Base-by-base conservation (phyloP, 1,139 yeast species). In the Candida sojae region DNA sequence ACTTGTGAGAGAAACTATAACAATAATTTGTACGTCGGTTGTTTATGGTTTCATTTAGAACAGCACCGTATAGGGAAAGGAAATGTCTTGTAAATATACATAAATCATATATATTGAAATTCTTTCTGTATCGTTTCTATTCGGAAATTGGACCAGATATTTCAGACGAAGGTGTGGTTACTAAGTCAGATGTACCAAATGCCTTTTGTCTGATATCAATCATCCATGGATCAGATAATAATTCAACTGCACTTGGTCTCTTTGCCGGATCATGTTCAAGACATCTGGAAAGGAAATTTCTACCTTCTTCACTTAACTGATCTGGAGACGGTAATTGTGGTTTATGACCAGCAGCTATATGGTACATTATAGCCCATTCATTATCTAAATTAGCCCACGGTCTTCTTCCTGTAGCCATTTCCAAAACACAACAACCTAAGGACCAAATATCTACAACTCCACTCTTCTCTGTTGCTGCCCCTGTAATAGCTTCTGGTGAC, bases 311-410 rank as follows among this genome's bases (percentile, higher is more conserved):
- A 57, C 95, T 84, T 47, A 93, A 71, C 64, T 91, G 97, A 50
- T 88, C 95, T 1, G 79, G 68, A 0, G 84, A 67, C 3, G 99
- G 99, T 48, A 93, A 73, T 58, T 82, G 91, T 0, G 99, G 99
- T 54, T 84, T 77, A 61, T 90, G 96, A 1, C 97, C 97, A 1
- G 96, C 96, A 0, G 98, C 98, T 60, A 93, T 93, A 65, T 91
- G 97, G 62, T 92, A 93, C 98, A 93, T 92, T 44, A 93, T 90
- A 1, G 98, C 97, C 96, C 96, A 93, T 64, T 92, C 98, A 61
- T 93, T 93, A 62, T 93, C 99, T 55, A 91, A 74, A 64, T 91
- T 88, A 13, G 96, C 89, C 95, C 95, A 87, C 26, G 95, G 95
- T 54, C 93, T 72, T 57, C 87, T 76, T 12, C 95, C 95, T 0